Percentiles rank a stretch among this genome's conserved stretches.
phyloP scores from a whole-genome alignment of 225 moss, liverwort and hornwort species.

The Takakia lepidozioides region DNA sequence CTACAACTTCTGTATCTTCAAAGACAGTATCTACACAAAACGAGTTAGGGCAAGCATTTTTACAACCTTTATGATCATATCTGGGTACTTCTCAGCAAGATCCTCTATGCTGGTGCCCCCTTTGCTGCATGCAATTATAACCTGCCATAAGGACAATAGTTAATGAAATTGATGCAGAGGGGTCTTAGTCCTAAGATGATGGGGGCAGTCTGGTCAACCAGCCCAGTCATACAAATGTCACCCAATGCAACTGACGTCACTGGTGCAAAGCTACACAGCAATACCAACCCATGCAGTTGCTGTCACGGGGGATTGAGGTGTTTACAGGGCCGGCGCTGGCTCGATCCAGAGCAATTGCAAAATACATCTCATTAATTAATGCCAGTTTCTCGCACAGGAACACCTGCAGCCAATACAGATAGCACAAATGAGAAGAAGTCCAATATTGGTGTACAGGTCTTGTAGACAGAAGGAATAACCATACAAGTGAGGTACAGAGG shows the following conservation, averaged over 20 bases:
- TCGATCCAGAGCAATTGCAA: conserved; percentile 90
- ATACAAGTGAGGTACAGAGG: too few species aligned
- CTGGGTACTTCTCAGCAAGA: conserved; percentile 96
- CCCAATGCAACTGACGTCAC: too few species aligned
- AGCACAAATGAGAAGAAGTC: neutral
- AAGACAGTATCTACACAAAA: too few species aligned
- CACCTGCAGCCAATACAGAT: conserved; percentile 29
- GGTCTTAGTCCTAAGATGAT: too few species aligned
- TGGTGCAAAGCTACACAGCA: too few species aligned
- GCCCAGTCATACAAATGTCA: too few species aligned
- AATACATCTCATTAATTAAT: conserved; percentile 94
- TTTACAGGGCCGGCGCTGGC: conserved; percentile 90
- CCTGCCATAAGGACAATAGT: conserved; percentile 31
- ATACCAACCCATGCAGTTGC: too few species aligned
- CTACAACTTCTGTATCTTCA: too few species aligned
- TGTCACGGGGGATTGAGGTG: neutral
- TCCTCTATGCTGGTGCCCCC: conserved; percentile 99
- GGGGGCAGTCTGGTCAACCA: too few species aligned
- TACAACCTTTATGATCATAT: conserved; percentile 87
- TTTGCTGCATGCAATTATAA: conserved; percentile 92
- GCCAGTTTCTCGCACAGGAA: conserved; percentile 75
- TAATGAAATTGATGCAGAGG: too few species aligned
- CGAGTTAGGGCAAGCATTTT: too few species aligned
- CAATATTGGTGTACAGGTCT: too few species aligned
- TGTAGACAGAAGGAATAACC: neutral